These are phyloP conservation scores for Cudoniella acicularis DNA, from an alignment of 495 filamentous ascomycete species.

Conservation along the genomic window DNA sequence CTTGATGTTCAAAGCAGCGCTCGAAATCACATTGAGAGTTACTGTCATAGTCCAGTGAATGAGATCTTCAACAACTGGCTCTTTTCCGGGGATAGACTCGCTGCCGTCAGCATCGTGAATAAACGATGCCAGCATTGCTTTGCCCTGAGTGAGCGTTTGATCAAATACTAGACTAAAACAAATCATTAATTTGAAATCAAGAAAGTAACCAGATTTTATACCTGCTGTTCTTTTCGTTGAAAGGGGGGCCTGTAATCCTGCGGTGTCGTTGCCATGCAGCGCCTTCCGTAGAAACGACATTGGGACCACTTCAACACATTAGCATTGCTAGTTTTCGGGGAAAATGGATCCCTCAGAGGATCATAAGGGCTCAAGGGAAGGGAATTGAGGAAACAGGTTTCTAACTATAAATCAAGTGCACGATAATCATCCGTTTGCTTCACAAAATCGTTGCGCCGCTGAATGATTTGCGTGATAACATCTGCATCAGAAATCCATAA, in stretches of 20 bases:
- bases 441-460: slow-evolving; percentile 60
- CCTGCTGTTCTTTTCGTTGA: slow-evolving; percentile 63
- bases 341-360: too few species aligned
- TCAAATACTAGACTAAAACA: slow-evolving; percentile 6
- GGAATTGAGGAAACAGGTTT: too few species aligned
- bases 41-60: background rate
- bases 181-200: slow-evolving; percentile 5
- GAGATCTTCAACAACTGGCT: slow-evolving; percentile 11
- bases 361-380: too few species aligned
- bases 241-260: slow-evolving; percentile 63
- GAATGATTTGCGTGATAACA: slow-evolving; percentile 55
- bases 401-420: slow-evolving; percentile 53
- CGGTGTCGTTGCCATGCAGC: slow-evolving; percentile 62
- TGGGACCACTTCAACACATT: too few species aligned
- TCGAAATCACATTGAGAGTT: slow-evolving; percentile 2
- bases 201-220: background rate
- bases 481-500: slow-evolving; percentile 47
- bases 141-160: background rate
- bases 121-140: slow-evolving; percentile 10
- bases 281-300: slow-evolving; percentile 62
- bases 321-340: too few species aligned
- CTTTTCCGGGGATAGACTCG: background rate
- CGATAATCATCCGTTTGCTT: slow-evolving; percentile 56
- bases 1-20: slow-evolving; percentile 1
- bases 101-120: slow-evolving; percentile 3